Conservation (phyloP, 371 early-diverging fungal genomes). For the Mortierella sp. region DNA sequence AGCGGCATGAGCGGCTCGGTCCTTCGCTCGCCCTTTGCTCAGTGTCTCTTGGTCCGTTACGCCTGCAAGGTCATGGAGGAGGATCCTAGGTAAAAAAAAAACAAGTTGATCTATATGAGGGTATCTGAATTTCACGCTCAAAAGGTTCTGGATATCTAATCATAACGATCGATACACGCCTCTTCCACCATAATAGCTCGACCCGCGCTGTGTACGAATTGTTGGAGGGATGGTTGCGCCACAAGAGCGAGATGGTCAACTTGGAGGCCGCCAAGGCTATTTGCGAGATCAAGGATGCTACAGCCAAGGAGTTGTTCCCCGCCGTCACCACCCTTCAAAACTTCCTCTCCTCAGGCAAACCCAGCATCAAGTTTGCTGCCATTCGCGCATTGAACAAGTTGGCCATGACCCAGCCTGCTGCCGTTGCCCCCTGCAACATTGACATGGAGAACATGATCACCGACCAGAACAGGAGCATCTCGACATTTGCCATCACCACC, state of each 20-base stretch:
- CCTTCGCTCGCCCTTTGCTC: constrained; percentile 89
- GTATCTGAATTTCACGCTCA: neutral
- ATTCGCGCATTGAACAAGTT: constrained; percentile 95
- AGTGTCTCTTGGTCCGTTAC: constrained; percentile 93
- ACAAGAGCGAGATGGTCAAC: constrained; percentile 97
- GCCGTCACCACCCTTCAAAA: constrained; percentile 94
- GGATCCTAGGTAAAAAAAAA: constrained; percentile 75
- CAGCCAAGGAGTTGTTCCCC: constrained; percentile 88
- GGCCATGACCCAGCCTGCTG: constrained; percentile 88
- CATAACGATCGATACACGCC: neutral
- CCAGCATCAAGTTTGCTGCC: constrained; percentile 95
- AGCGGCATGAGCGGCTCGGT: constrained; percentile 64
- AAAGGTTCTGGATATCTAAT: neutral
- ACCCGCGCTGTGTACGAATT: constrained; percentile 81
- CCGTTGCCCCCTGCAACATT: constrained; percentile 94
- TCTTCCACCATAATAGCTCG: constrained; percentile 61
- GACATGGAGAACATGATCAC: constrained; percentile 98
- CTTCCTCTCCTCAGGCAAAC: constrained; percentile 92
- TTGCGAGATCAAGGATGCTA: constrained; percentile 88
- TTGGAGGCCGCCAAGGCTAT: constrained; percentile 98
- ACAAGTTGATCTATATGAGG: neutral
- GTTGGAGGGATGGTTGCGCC: constrained; percentile 92
- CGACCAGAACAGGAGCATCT: constrained; percentile 96
- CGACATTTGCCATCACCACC: constrained; percentile 99
- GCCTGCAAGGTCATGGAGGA: constrained; percentile 96